Base-by-base conservation (phyloP, 2,329 filamentous ascomycete genomes). In the Stemphylium vesicarium region DNA sequence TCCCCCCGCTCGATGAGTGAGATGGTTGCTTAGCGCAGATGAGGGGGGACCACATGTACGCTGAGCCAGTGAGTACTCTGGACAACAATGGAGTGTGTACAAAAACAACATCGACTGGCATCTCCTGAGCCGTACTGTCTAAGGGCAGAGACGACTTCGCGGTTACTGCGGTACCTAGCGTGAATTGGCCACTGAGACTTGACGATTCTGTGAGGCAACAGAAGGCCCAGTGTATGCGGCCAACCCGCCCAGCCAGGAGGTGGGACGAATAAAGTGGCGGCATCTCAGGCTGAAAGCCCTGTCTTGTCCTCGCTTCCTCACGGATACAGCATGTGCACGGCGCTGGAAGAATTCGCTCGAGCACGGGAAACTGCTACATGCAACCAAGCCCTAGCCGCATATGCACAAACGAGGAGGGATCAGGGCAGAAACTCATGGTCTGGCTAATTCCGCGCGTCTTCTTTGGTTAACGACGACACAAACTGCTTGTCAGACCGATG, bases 341-440 rank as follows among this genome's bases (percentile, higher is more conserved):
- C 33, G 26, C 48, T 52, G 48, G 26, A 38, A 47, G 48, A 31
- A 49, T 58, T 64, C 61, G 67, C 68, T 66, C 65, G 56, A 66
- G 57, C 62, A 65, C 64, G 59, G 68, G 65, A 67, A 57, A 59
- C 63, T 64, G 65, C 62, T 58, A 59, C 50, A 72, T 72, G 70
- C 70, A 67, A 54, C 69, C 54, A 66, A 64, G 47, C 63, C 64
- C 69, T 74, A 73, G 71, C 68, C 65, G 71, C 71, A 74, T 74
- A 73, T 74, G 71, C 71, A 72, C 36, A 22, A 43, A 43, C 16
- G 56, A 51, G 56, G 46, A 66, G 66, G 70, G 59, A 68, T 67
- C 64, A 68, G 60, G 64, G 61, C 53, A 51, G 51, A 51, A 52
- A 33, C 33, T 52, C 50, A 44, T 54, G 50, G 56, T 58, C 57